Evolutionary conservation across 768 basidiomycete species (phyloP), one percentile per base, ranked within the genome.

Genomic region (Antrodiella citrinella): DNA sequence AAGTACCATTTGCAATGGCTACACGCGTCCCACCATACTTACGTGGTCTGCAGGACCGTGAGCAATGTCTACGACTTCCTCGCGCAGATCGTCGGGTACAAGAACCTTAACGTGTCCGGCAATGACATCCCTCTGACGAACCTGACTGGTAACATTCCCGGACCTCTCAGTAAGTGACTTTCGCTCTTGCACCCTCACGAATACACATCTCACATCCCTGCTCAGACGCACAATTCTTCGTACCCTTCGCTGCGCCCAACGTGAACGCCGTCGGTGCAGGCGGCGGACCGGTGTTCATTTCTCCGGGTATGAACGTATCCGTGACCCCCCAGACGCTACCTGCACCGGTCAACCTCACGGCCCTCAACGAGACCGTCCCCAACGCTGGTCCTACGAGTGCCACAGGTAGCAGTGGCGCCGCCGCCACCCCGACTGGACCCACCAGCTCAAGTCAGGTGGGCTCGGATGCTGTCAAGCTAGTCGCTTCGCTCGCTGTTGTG

Each of bases 21-120:
- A n/a, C n/a, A n/a, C n/a, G n/a, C n/a, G n/a, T n/a, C n/a, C n/a
- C n/a, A n/a, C n/a, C 24, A 45, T n/a, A n/a, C 21, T 13, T 48
- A 25, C 3, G 19, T 15, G 1, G 39, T 15, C 13, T 19, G n/a
- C n/a, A 62, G 55, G 44, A 67, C 67, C 19, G 41, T 69, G 47
- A 55, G 68, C 51, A 81, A 82, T 56, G 79, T 81, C 51, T 79
- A 75, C 65, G 50, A 62, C 23, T 63, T 78, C 43, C 78, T 82
- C 45, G 78, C 75, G 4, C 52, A 72, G 43, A 52, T 59, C 5
- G 75, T 75, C 1, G 68, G 66, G 38, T 78, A 81, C 64, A 56
- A 56, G 43, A 72, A 75, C 60, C 48, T 65, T 47, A 45, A 69
- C 40, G 59, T 67, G 51, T 48, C 60, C 4, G 42, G 49, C 21